Base-by-base conservation (phyloP, 202 grass and related monocot genomes). In the Saccharum hybrid region DNA sequence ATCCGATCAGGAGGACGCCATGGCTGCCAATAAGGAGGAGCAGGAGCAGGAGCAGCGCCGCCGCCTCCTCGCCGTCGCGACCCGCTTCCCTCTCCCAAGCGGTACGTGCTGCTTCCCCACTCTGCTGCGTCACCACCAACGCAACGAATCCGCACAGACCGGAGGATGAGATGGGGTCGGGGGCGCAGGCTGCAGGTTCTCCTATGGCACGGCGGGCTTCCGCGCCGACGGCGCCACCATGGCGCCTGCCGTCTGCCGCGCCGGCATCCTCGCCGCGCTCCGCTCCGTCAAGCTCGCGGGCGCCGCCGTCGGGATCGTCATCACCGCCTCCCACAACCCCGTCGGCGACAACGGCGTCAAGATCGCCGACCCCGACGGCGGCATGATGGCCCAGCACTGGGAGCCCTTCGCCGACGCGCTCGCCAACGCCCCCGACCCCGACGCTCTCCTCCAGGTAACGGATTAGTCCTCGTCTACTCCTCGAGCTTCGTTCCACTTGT, bases 261-360 rank as follows among this genome's bases (percentile, higher is more conserved):
- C 91, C 39, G 93, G 80, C 43, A 77, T 95, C 4, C 63, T 95
- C 31, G 96, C 92, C 22, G 93, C 90, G 10, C 77, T 98, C 77
- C 90, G 92, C 63, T 93, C 96, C 2, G 13, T 88, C 45, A 95
- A 89, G 87, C 79, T 86, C 49, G 90, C 83, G 54, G 89, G 87
- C 21, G 84, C 96, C 40, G 51, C 83, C 3, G 41, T 90, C 1
- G 92, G 96, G 31, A 36, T 98, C 65, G 90, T 94, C 81, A 88
- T 98, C 68, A 98, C 96, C 8, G 96, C 91, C 34, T 98, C 93
- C 48, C 96, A 98, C 85, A 98, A 98, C 81, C 89, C 87, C 33
- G 28, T 95, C 13, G 14, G 23, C 52, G 91, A 98, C 70, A 98
- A 98, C 36, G 93, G 96, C 78, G 87, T 98, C 45, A 95, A 95